These are phyloP conservation scores for Conoideocrella luteorostrata DNA, from an alignment of 2,329 filamentous ascomycete species.

Conservation along the genomic window DNA sequence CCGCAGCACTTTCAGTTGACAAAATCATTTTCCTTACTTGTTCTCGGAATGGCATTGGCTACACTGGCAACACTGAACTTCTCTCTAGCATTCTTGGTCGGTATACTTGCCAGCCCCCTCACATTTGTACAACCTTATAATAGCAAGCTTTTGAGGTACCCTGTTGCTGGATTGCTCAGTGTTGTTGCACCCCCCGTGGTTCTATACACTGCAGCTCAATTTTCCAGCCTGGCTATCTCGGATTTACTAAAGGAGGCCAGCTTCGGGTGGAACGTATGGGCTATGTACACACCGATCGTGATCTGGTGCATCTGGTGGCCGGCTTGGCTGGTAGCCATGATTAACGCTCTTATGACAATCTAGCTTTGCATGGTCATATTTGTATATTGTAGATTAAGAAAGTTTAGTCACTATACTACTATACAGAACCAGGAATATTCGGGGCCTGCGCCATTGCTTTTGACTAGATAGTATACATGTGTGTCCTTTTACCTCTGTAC, in stretches of 20 bases:
- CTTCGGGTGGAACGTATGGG: slow-evolving; percentile 85
- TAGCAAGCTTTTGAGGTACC: slow-evolving; percentile 30
- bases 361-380: slow-evolving; percentile 5
- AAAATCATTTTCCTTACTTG: slow-evolving; percentile 86
- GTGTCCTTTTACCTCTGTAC: too few relatives aligned
- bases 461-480: too few relatives aligned
- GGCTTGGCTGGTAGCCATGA: slow-evolving; percentile 67
- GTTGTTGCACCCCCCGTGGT: slow-evolving; percentile 57
- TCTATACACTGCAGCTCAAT: slow-evolving; percentile 38
- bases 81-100: slow-evolving; percentile 78
- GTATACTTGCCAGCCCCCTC: slow-evolving; percentile 70
- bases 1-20: slow-evolving; percentile 69
- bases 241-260: slow-evolving; percentile 65
- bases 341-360: slow-evolving; percentile 42
- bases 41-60: slow-evolving; percentile 86
- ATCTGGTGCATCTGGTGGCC: slow-evolving; percentile 98
- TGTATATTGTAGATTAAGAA: not conserved
- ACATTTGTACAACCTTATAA: slow-evolving; percentile 59
- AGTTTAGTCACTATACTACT: too few relatives aligned
- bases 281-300: slow-evolving; percentile 80
- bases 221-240: slow-evolving; percentile 37
- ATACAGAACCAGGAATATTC: too few relatives aligned
- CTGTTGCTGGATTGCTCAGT: slow-evolving; percentile 48
- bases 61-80: slow-evolving; percentile 95
- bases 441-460: not conserved